phyloP scores from a whole-genome alignment of 352 stramenopile species.

The Phytophthora sojae region DNA sequence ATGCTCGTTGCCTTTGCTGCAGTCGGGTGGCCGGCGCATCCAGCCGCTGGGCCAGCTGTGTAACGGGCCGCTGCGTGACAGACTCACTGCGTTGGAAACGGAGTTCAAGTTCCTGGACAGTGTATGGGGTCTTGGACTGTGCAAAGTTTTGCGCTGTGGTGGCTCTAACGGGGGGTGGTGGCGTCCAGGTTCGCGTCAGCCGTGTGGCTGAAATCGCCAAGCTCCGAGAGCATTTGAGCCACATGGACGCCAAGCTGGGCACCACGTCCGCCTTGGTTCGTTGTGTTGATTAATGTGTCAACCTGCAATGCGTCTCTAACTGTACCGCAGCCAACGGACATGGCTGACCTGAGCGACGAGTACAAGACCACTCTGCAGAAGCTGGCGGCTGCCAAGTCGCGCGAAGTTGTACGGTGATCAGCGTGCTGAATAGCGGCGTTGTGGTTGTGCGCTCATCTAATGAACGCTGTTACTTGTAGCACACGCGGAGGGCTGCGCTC shows the following conservation, averaged over 20 bases:
- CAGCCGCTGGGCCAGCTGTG: conserved; percentile 21
- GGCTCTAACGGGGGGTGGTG: neutral
- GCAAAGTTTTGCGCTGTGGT: neutral
- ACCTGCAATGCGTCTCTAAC: neutral
- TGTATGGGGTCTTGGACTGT: conserved; percentile 20
- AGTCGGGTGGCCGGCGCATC: conserved; percentile 30
- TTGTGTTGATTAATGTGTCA: neutral
- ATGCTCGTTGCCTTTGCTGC: neutral
- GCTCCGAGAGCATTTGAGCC: conserved; percentile 24
- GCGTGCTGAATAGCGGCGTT: too few relatives aligned
- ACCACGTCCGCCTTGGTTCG: conserved; percentile 30
- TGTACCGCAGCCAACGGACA: conserved; percentile 21
- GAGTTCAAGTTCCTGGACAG: conserved; percentile 52
- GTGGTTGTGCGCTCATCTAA: neutral
- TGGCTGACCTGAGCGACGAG: conserved; percentile 28
- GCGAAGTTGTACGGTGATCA: conserved; percentile 33
- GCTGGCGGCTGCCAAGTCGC: conserved; percentile 25
- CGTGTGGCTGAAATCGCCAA: conserved; percentile 31
- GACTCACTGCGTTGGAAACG: conserved; percentile 44
- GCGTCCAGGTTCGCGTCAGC: conserved; percentile 31
- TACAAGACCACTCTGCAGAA: conserved; percentile 33
- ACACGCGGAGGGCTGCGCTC: conserved; percentile 32
- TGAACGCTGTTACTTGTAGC: conserved; percentile 7
- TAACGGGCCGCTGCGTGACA: conserved; percentile 36
- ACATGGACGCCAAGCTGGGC: conserved; percentile 39